A percentile compares a stretch with the other conserved stretches of the same genome.
Evolutionary conservation across 2,329 filamentous ascomycete species (phyloP).

Genomic region (Colletotrichum cordylinicola): DNA sequence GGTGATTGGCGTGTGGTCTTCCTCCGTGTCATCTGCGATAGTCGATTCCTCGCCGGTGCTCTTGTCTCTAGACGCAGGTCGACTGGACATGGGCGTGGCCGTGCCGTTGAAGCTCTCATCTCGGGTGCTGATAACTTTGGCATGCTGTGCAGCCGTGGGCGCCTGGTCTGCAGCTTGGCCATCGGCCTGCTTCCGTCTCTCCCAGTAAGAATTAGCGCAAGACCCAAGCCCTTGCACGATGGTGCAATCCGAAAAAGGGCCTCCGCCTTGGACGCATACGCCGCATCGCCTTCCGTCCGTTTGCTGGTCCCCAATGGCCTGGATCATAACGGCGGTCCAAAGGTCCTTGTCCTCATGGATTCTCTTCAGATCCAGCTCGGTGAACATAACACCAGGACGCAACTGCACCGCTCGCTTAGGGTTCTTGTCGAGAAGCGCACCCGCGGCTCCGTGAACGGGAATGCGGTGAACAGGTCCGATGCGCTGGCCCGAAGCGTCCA

Average conservation of each 20-base stretch:
- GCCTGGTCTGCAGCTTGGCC: background rate
- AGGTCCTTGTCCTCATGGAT: conserved; percentile 28
- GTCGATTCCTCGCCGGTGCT: conserved; percentile 1
- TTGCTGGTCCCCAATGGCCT: conserved; percentile 48
- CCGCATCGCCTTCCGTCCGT: conserved; percentile 42
- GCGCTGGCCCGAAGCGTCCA: conserved; percentile 40
- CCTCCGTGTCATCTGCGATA: conserved; percentile 3
- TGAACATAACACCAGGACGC: background rate
- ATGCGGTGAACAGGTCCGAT: conserved; percentile 43
- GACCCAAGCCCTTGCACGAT: conserved; percentile 49
- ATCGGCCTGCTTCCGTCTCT: conserved; percentile 33
- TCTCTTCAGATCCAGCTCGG: background rate
- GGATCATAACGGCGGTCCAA: conserved; percentile 56
- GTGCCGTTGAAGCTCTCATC: background rate
- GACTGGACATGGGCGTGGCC: background rate
- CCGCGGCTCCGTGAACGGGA: background rate
- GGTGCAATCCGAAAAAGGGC: conserved; percentile 52
- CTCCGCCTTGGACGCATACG: conserved; percentile 46
- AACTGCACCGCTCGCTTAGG: conserved; percentile 10
- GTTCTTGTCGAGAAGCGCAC: background rate
- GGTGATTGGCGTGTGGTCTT: conserved; percentile 37
- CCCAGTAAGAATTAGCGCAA: conserved; percentile 60
- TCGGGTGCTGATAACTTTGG: background rate
- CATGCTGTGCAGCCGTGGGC: background rate
- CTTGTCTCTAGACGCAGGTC: conserved; percentile 11